These are phyloP conservation scores for Endocarpon pusillum DNA, from an alignment of 495 filamentous ascomycete species.

Conservation along the genomic window DNA sequence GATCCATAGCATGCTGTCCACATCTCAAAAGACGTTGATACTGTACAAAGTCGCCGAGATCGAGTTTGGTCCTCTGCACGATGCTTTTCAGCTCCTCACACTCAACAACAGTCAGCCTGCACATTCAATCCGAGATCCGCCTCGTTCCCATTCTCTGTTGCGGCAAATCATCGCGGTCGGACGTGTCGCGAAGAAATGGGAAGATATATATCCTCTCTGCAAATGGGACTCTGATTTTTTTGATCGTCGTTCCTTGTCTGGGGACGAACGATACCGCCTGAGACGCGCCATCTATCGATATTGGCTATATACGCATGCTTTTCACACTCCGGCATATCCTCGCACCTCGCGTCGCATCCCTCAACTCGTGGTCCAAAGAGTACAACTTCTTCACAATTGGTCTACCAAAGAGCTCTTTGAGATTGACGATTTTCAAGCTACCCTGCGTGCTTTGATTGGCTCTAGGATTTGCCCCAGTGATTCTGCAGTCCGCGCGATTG, in stretches of 20 bases:
- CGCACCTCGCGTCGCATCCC: conserved; percentile 29
- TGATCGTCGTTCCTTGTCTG: conserved; percentile 42
- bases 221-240: conserved; percentile 44
- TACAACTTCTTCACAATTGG: conserved; percentile 40
- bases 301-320: conserved; percentile 46
- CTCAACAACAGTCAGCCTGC: conserved; percentile 38
- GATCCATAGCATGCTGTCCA: conserved; percentile 34
- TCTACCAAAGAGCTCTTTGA: conserved; percentile 34
- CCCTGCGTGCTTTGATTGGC: too few species aligned
- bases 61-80: conserved; percentile 43
- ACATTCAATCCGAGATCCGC: conserved; percentile 28
- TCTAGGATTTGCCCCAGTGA: too few species aligned
- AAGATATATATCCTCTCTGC: conserved; percentile 48
- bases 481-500: too few species aligned
- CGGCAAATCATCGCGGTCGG: conserved; percentile 41
- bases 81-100: conserved; percentile 42
- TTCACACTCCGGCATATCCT: conserved; percentile 30
- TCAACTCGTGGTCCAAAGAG: conserved; percentile 25
- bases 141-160: conserved; percentile 36
- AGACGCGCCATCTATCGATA: conserved; percentile 51
- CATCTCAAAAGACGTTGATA: conserved; percentile 34
- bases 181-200: conserved; percentile 42
- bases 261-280: conserved; percentile 38
- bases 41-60: conserved; percentile 32
- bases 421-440: conserved; percentile 38